Evolutionary conservation across 2,329 filamentous ascomycete genomes (phyloP).

Genomic region (Fusarium beomiforme): DNA sequence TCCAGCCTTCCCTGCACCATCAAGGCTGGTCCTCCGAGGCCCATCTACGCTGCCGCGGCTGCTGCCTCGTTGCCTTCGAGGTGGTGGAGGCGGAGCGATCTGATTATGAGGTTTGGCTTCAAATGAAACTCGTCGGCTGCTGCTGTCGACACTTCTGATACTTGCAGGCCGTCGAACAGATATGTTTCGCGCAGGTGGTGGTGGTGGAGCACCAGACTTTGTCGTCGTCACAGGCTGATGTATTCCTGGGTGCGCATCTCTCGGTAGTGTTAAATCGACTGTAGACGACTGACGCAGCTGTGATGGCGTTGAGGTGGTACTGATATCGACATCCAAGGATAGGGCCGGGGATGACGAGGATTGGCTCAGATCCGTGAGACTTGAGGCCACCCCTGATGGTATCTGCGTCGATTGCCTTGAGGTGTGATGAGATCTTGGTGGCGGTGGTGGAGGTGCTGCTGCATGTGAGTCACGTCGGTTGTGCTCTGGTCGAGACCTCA

Average conservation of each 20-base stretch:
- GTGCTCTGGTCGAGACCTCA: slow-evolving; percentile 57
- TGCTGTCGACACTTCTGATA: slow-evolving; percentile 53
- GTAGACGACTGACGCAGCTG: slow-evolving; percentile 17
- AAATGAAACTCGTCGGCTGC: slow-evolving; percentile 42
- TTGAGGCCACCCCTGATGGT: slow-evolving; percentile 37
- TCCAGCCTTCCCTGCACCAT: slow-evolving; percentile 39
- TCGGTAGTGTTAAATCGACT: slow-evolving; percentile 16
- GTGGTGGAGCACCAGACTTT: slow-evolving; percentile 50
- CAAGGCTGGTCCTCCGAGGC: slow-evolving; percentile 48
- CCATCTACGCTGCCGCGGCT: slow-evolving; percentile 57
- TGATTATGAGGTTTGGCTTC: slow-evolving; percentile 45
- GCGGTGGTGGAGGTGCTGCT: slow-evolving; percentile 66
- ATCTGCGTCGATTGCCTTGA: slow-evolving; percentile 45
- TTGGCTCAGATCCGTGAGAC: slow-evolving; percentile 47
- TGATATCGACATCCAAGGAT: slow-evolving; percentile 31
- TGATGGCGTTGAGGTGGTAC: slow-evolving; percentile 9
- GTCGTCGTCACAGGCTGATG: slow-evolving; percentile 6
- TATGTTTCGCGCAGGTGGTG: slow-evolving; percentile 57
- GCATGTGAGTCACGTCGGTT: slow-evolving; percentile 54
- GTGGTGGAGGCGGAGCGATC: slow-evolving; percentile 56
- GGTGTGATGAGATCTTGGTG: slow-evolving; percentile 58
- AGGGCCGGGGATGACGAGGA: slow-evolving; percentile 31
- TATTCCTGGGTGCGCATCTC: slow-evolving; percentile 22
- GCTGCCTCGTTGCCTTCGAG: slow-evolving; percentile 60
- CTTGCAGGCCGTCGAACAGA: slow-evolving; percentile 58